Base-by-base conservation (phyloP, 176 grass and related monocot genomes). In the Musa troglodytarum region DNA sequence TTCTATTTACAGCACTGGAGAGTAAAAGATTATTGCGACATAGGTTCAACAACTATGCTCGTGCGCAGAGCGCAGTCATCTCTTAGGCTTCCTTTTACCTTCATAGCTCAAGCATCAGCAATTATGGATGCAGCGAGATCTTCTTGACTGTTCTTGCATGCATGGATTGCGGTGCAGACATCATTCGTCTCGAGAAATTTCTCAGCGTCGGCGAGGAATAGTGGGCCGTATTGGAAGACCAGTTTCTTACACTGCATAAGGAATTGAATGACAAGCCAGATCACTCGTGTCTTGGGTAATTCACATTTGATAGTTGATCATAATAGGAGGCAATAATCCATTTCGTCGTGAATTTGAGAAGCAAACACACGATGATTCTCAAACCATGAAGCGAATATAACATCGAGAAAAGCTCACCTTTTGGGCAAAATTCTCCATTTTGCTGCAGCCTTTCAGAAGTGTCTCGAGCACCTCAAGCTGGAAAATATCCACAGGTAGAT, bases 131-230 rank as follows among this genome's bases (percentile, higher is more conserved):
- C 53, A 56, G 2, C 22, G 34, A 52, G 12, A 16, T 26, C 52
- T 29, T 56, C 19, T 24, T 74, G 72, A 20, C 53, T 74, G 7
- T 57, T 16, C 72, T 86, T 86, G 74, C 92, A 96, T 9, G 86
- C 87, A 73, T 85, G 90, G 69, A 85, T 89, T 0, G n/a, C n/a
- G 69, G 69, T 77, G 69, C 92, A 96, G 50, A 96, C 58, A 52
- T 90, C 86, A 0, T 78, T 81, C 1, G 77, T 82, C 78, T 88
- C 73, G 10, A 89, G 82, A 75, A 88, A 88, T 50, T 81, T 84
- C 76, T 89, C 43, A 7, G 81, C 73, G 61, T 78, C 81, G 1
- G 79, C 55, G 54, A 96, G 59, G 78, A 88, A 64, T 63, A 87
- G 52, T 7, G 92, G 89, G 21, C 55, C 34, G 61, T 89, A 89